Evolutionary conservation across 1,139 yeast genomes (phyloP).

Genomic region (Pichia sp.): DNA sequence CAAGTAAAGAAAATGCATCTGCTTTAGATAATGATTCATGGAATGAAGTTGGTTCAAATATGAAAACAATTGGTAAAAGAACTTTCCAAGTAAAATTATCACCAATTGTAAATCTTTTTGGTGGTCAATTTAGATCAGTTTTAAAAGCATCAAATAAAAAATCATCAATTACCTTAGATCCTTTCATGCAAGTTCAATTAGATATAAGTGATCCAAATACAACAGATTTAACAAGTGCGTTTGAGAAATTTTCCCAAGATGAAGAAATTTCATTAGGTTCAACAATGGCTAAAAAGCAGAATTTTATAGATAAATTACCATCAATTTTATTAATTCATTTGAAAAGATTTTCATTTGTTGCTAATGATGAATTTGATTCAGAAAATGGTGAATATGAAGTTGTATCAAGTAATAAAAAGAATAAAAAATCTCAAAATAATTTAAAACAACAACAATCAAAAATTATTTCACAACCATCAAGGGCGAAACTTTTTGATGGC

Average conservation of each 20-base stretch:
- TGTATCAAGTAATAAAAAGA: conserved; percentile 26
- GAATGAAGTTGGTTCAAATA: conserved; percentile 79
- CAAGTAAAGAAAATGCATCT: conserved; percentile 24
- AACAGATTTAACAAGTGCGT: conserved; percentile 68
- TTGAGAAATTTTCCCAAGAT: conserved; percentile 61
- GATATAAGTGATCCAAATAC: conserved; percentile 72
- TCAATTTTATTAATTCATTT: conserved; percentile 73
- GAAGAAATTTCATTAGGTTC: conserved; percentile 66
- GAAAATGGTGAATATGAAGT: conserved; percentile 32
- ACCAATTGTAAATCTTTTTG: conserved; percentile 83
- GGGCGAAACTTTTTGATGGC: conserved; percentile 23
- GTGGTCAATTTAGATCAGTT: conserved; percentile 89
- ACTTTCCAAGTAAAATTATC: conserved; percentile 73
- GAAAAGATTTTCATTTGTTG: conserved; percentile 73
- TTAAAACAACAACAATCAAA: conserved; percentile 6
- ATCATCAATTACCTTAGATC: conserved; percentile 77
- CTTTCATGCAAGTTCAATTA: conserved; percentile 88
- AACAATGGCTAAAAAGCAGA: conserved; percentile 75
- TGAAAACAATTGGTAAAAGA: conserved; percentile 60
- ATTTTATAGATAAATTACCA: conserved; percentile 79
- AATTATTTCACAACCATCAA: conserved; percentile 6
- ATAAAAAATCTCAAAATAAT: conserved; percentile 17
- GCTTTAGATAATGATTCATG: conserved; percentile 56
- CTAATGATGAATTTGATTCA: conserved; percentile 26
- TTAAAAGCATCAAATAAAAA: conserved; percentile 62